Conservation (phyloP, 73 alveolate genomes). For the Tetrahymena elliotti region DNA sequence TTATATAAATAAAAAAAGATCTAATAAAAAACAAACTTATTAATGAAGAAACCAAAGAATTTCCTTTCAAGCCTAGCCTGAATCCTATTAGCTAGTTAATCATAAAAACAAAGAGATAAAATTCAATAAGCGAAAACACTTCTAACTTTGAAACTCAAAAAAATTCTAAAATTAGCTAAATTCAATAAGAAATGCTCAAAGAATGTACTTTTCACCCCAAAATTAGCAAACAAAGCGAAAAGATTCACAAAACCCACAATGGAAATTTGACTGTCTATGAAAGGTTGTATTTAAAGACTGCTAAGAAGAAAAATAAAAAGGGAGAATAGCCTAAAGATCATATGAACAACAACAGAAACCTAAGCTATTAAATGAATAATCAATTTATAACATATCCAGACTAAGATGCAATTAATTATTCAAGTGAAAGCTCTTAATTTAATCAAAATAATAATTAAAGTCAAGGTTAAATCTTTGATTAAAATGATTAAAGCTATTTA, state of each 20-base stretch:
- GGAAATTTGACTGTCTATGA: background rate
- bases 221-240: background rate
- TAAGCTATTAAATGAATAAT: background rate
- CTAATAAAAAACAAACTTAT: background rate
- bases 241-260: background rate
- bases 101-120: background rate
- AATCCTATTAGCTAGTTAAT: background rate
- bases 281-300: background rate
- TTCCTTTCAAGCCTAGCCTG: background rate
- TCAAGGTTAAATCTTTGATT: background rate
- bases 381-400: background rate
- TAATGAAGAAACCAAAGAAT: background rate
- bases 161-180: background rate
- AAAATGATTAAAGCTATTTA: no score
- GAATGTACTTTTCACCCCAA: background rate
- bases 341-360: background rate
- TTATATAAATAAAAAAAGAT: background rate
- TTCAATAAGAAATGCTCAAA: background rate
- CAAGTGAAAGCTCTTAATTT: background rate
- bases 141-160: background rate
- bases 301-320: background rate
- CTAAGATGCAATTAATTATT: background rate
- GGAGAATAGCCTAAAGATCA: background rate
- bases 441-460: no score
- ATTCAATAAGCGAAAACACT: background rate